phyloP scores from a whole-genome alignment of 1,139 yeast species.

The Komagataea norvegica region DNA sequence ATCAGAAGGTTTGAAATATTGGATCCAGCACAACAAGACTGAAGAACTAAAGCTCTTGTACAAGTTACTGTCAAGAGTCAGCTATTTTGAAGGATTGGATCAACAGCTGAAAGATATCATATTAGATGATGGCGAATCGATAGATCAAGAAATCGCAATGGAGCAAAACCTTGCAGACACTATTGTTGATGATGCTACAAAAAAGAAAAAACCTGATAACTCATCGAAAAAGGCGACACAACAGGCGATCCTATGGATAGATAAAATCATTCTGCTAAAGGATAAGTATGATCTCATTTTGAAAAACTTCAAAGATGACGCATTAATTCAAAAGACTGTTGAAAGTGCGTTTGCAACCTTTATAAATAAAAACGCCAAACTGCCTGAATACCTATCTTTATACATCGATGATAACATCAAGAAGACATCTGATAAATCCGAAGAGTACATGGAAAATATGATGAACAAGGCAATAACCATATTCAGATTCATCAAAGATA shows the following conservation, averaged over 20 bases:
- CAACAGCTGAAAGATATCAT: constrained; percentile 47
- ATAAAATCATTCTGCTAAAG: constrained; percentile 50
- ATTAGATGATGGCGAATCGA: constrained; percentile 35
- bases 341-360: constrained; percentile 60
- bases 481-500: constrained; percentile 69
- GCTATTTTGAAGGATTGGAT: constrained; percentile 46
- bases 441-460: constrained; percentile 50
- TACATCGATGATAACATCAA: constrained; percentile 71
- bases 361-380: constrained; percentile 52
- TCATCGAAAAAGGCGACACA: constrained; percentile 33
- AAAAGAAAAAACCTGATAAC: constrained; percentile 11
- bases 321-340: constrained; percentile 48
- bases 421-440: constrained; percentile 49
- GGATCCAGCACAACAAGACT: constrained; percentile 43
- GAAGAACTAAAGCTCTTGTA: constrained; percentile 44
- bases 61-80: constrained; percentile 51
- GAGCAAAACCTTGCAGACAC: constrained; percentile 14
- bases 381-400: constrained; percentile 70
- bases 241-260: constrained; percentile 67
- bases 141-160: constrained; percentile 23
- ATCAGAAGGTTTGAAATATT: constrained; percentile 51
- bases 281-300: constrained; percentile 48
- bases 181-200: constrained; percentile 8
- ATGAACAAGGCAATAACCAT: constrained; percentile 55
- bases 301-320: constrained; percentile 43